Evolutionary conservation across 2,329 filamentous ascomycete genomes (phyloP).

Genomic region (Hypoxylon sp.): DNA sequence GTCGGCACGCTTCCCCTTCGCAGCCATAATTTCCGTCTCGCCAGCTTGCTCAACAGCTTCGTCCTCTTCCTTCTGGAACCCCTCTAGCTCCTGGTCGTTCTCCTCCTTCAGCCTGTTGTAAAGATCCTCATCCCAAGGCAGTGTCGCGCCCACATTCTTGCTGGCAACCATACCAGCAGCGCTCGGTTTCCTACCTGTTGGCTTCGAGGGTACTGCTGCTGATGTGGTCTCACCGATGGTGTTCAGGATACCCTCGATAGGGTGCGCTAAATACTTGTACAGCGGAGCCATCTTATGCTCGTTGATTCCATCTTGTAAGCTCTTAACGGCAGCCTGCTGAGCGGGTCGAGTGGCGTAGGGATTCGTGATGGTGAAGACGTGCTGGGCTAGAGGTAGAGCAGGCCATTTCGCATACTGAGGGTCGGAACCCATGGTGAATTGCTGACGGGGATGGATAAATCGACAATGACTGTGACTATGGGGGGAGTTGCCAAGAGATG

Average conservation of each 20-base stretch:
- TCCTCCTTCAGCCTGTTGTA: slow-evolving; percentile 84
- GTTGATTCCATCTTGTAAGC: slow-evolving; percentile 84
- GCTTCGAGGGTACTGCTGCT: slow-evolving; percentile 66
- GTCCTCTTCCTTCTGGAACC: slow-evolving; percentile 87
- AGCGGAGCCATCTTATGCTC: slow-evolving; percentile 90
- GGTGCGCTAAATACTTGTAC: slow-evolving; percentile 87
- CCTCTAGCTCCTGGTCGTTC: slow-evolving; percentile 83
- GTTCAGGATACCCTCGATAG: slow-evolving; percentile 86
- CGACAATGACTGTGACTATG: slow-evolving; percentile 1
- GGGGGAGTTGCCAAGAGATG: not conserved
- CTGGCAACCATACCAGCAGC: slow-evolving; percentile 82
- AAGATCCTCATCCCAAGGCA: slow-evolving; percentile 92
- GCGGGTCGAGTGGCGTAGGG: slow-evolving; percentile 75
- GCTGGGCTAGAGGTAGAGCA: slow-evolving; percentile 83
- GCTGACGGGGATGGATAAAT: slow-evolving; percentile 4
- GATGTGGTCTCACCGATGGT: slow-evolving; percentile 75
- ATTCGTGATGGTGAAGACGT: slow-evolving; percentile 90
- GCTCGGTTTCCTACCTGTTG: slow-evolving; percentile 77
- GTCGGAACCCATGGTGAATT: slow-evolving; percentile 78
- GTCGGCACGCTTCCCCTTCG: slow-evolving; percentile 93
- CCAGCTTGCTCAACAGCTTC: slow-evolving; percentile 96
- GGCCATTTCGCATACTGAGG: slow-evolving; percentile 90
- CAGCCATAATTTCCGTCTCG: slow-evolving; percentile 94
- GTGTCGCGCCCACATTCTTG: slow-evolving; percentile 75
- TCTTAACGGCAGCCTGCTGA: slow-evolving; percentile 80